These are phyloP conservation scores for Ilex paraguariensis DNA, from an alignment of 305 asterid genomes.

Conservation along the genomic window DNA sequence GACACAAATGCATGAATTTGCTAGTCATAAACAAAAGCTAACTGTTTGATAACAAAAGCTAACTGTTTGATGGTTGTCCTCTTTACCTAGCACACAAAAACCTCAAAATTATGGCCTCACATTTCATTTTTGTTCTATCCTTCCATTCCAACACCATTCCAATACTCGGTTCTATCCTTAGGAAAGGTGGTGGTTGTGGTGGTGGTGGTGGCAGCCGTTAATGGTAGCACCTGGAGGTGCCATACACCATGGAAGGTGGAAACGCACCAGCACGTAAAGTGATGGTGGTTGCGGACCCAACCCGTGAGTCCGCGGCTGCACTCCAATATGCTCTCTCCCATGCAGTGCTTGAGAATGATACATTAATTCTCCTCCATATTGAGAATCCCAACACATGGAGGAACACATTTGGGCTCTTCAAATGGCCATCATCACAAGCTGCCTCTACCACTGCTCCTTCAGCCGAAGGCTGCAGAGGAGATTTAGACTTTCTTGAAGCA, in stretches of 20 bases:
- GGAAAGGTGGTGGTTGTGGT: background rate
- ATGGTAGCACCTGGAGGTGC: slow-evolving; percentile 17
- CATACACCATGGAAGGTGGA: slow-evolving; percentile 32
- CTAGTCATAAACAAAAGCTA: slow-evolving; percentile 15
- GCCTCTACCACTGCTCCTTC: slow-evolving; percentile 10
- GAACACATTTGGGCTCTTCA: slow-evolving; percentile 45
- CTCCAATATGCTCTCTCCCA: slow-evolving; percentile 64
- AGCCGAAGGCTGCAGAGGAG: slow-evolving; percentile 11
- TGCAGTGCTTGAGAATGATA: slow-evolving; percentile 48
- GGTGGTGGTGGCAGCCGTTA: slow-evolving; percentile 18
- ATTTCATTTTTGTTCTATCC: slow-evolving; percentile 14
- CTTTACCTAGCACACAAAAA: background rate
- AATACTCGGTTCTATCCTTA: too few relatives aligned
- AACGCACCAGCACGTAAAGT: slow-evolving; percentile 34
- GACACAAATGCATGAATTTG: background rate
- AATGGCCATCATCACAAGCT: slow-evolving; percentile 19
- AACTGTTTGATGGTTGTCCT: background rate
- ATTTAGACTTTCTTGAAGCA: slow-evolving; percentile 28
- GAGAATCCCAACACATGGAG: slow-evolving; percentile 49
- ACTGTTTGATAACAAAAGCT: background rate
- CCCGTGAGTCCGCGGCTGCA: slow-evolving; percentile 64
- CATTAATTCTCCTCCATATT: slow-evolving; percentile 44
- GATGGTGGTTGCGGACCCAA: slow-evolving; percentile 73
- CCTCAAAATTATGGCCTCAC: slow-evolving; percentile 25
- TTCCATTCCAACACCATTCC: background rate